A percentile compares a stretch with the other conserved stretches of the same genome.
phyloP scores from a whole-genome alignment of 106 monocot species.

The Dendrobium nobile region DNA sequence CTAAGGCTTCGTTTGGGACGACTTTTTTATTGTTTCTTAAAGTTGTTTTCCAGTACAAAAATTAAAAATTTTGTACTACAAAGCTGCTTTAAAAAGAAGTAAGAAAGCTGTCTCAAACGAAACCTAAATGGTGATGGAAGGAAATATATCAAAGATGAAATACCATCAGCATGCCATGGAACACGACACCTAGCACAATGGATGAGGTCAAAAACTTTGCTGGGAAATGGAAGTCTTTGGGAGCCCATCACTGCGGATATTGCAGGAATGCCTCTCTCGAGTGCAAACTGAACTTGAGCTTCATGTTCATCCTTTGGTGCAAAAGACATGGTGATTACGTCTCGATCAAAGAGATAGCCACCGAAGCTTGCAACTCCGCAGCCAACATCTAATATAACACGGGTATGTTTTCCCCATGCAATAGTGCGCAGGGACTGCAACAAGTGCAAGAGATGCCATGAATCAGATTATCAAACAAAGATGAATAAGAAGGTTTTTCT shows the following conservation, averaged over 20 bases:
- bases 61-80: no score
- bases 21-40: no score
- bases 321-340: conserved; percentile 84
- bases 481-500: no score
- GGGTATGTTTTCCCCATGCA: conserved; percentile 75
- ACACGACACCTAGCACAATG: conserved; percentile 97
- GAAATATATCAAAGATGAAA: no score
- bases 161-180: conserved; percentile 84
- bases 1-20: no score
- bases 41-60: no score
- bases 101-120: no score
- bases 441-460: background rate
- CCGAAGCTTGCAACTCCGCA: conserved; percentile 97
- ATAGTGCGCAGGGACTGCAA: conserved; percentile 48
- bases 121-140: no score
- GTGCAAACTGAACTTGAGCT: conserved; percentile 90
- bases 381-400: conserved; percentile 84
- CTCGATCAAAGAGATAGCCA: conserved; percentile 84
- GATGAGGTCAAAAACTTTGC: conserved; percentile 75
- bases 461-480: background rate
- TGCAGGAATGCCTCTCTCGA: conserved; percentile 91
- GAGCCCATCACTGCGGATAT: conserved; percentile 98
- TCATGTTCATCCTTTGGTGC: conserved; percentile 98
- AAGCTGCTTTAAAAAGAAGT: no score
- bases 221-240: conserved; percentile 76